Evolutionary conservation across 2,329 filamentous ascomycete genomes (phyloP).

Genomic region (Neocatenulostroma microsporum): DNA sequence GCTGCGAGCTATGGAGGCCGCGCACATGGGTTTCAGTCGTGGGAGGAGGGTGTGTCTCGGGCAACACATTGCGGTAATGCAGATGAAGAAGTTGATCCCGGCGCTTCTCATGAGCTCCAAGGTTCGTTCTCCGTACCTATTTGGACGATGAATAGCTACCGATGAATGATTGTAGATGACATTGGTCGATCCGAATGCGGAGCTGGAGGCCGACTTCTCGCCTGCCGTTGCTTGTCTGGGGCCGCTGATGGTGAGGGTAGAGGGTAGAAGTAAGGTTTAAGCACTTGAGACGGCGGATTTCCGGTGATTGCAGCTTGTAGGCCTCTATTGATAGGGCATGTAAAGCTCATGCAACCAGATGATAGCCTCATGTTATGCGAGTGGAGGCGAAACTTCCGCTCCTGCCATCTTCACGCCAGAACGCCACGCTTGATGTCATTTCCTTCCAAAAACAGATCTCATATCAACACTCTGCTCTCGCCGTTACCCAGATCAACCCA

Average conservation of each 20-base stretch:
- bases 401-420: no score
- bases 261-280: no score
- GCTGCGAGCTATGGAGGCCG: slow-evolving; percentile 30
- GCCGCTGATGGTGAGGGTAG: slow-evolving; percentile 1
- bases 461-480: slow-evolving; percentile 46
- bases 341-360: no score
- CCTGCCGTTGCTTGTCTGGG: not conserved
- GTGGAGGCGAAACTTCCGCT: no score
- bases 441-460: slow-evolving; percentile 2
- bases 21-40: slow-evolving; percentile 32
- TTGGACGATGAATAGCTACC: no score
- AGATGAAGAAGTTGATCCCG: slow-evolving; percentile 17
- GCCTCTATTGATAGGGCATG: no score
- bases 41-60: slow-evolving; percentile 41
- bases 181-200: not conserved
- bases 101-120: slow-evolving; percentile 11
- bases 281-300: no score
- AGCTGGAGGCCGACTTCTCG: slow-evolving; percentile 3
- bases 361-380: no score
- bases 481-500: slow-evolving; percentile 52
- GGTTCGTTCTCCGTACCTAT: no score
- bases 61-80: slow-evolving; percentile 37
- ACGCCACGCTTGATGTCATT: no score
- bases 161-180: not conserved
- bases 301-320: no score